phyloP scores from a whole-genome alignment of 2,329 filamentous ascomycete species.

The Alternaria sp. region DNA sequence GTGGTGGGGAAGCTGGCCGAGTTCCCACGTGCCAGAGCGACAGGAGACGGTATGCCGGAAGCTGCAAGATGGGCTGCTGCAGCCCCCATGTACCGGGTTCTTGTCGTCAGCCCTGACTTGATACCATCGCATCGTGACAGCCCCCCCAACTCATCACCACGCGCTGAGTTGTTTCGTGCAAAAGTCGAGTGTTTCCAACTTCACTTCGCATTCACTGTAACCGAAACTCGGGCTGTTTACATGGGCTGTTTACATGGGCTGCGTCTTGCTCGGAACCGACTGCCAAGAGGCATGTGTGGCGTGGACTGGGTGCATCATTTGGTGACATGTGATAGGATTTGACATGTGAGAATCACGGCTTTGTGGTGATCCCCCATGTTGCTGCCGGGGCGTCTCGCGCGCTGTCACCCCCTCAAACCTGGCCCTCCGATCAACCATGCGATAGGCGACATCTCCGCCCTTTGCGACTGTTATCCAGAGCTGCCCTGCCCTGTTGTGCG shows the following conservation, averaged over 20 bases:
- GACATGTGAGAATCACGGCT: conserved; percentile 37
- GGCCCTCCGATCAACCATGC: conserved; percentile 15
- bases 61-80: conserved; percentile 2
- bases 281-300: conserved; percentile 28
- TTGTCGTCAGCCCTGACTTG: conserved; percentile 4
- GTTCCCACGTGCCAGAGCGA: conserved; percentile 13
- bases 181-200: not conserved
- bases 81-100: not conserved
- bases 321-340: conserved; percentile 34
- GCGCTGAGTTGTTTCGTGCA: not conserved
- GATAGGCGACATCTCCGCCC: conserved; percentile 13
- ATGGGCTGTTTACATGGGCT: not conserved
- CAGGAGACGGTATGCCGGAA: conserved; percentile 3
- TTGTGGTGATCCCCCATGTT: conserved; percentile 31
- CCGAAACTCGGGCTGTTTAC: not conserved
- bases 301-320: conserved; percentile 26
- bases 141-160: not conserved
- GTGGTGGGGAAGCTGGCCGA: conserved; percentile 11
- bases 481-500: conserved; percentile 9
- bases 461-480: not conserved
- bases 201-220: not conserved
- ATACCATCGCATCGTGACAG: not conserved
- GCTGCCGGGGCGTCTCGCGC: conserved; percentile 23
- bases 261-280: conserved; percentile 2
- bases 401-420: conserved; percentile 15